Evolutionary conservation across 1,284 basidiomycete genomes (phyloP), one percentile per base, ranked within the genome.

Genomic region (Sanghuangporus sanghuang): DNA sequence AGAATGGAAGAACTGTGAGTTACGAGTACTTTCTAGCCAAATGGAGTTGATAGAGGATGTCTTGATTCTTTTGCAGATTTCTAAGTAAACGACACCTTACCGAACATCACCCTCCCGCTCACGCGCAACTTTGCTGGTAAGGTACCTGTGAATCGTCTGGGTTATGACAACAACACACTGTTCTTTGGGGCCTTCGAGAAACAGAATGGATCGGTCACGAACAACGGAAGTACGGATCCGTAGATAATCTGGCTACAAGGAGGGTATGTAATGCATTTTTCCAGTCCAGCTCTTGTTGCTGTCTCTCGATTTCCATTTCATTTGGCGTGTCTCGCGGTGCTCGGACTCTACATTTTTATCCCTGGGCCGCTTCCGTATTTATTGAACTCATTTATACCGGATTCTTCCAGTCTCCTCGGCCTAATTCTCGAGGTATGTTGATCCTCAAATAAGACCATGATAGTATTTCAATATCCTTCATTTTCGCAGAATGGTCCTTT

Each of bases 161-260:
- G 78, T 12, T 86, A 89, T 71, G 85, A 85, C 0, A 89, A 90
- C 64, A 76, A 90, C 64, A 89, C 88, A 0, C 76, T 90, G 2
- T 91, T 89, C 74, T 90, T 90, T 73, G 83, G 84, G 79, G 88
- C 78, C 1, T 83, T 86, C 66, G 89, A 90, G 71, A 83, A 83
- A 48, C 74, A 76, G 5, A 71, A 77, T 18, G 87, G 86, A 2
- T 88, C 87, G 1, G 74, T 90, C 57, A 86, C 85, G 2, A 67
- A 72, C 67, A 65, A 36, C 65, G 66, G 39, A 68, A 70, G 40
- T 71, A 74, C 61, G 71, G 75, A 82, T 46, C 88, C 89, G 1
- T 90, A 88, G 89, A 81, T 81, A 9, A 87, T 90, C 55, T 91
- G 87, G 87, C 71, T 91, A 32, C 89, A 90, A 67, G 87, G 88